Evolutionary conservation across 345 rosid genomes (phyloP).

Genomic region (Ceriops zippeliana): DNA sequence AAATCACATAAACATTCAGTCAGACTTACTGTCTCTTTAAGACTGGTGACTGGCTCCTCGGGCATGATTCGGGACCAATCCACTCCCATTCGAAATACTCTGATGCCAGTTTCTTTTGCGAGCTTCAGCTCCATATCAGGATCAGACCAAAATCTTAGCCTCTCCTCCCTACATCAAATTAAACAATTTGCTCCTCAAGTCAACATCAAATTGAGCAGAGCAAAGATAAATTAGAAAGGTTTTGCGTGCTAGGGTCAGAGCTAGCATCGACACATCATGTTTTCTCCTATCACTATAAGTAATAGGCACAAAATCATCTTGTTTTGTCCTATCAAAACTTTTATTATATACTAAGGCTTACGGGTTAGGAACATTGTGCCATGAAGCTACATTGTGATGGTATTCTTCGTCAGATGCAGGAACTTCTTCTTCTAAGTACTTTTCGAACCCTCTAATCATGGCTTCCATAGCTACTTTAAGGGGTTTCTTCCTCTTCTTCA

Average conservation of each 20-base stretch:
- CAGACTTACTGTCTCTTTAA: constrained; percentile 58
- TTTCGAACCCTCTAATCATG: constrained; percentile 71
- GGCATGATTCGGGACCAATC: constrained; percentile 95
- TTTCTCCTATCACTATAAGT: background rate
- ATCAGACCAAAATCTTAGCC: constrained; percentile 93
- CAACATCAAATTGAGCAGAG: background rate
- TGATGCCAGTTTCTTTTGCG: constrained; percentile 77
- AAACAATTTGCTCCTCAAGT: constrained; percentile 20
- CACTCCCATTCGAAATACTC: constrained; percentile 86
- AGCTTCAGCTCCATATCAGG: constrained; percentile 86
- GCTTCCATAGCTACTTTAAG: constrained; percentile 81
- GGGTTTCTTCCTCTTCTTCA: constrained; percentile 46
- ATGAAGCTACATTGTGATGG: constrained; percentile 82
- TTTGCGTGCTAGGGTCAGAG: background rate
- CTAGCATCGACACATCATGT: background rate
- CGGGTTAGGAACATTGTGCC: constrained; percentile 92
- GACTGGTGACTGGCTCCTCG: constrained; percentile 68
- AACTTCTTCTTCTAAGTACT: constrained; percentile 42
- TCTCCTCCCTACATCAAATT: constrained; percentile 66
- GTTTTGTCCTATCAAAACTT: background rate
- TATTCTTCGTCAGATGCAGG: constrained; percentile 31
- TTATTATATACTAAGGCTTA: constrained; percentile 38
- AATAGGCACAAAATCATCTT: background rate
- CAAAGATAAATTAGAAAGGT: background rate
- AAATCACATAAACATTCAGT: constrained; percentile 11